Base-by-base conservation (phyloP, 2,329 filamentous ascomycete species). In the Ophiocordyceps camponoti-leonardi region DNA sequence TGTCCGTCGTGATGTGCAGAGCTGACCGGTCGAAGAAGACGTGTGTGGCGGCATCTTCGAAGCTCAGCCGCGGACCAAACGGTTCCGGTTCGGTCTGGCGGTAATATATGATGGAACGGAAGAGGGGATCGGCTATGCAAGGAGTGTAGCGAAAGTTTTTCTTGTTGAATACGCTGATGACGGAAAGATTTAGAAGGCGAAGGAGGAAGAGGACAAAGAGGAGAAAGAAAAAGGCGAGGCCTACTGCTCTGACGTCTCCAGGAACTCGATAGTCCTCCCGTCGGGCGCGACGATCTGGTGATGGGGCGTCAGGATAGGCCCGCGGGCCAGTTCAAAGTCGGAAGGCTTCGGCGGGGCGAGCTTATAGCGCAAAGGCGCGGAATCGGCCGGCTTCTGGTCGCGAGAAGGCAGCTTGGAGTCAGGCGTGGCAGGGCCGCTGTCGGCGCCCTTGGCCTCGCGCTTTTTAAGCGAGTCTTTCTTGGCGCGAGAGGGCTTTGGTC, bases 41-140 rank as follows among this genome's bases (percentile, higher is more conserved):
- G 58, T 85, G 83, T 11, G 81, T 79, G 31, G 90, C 85, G 31
- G 84, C 82, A 63, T 98, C 92, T 60, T 96, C 90, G 57, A 92
- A 94, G 65, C 83, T 93, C 60, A 98, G 81, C 46, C 87, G 81
- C 5, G 92, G 75, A 30, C 81, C 78, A 56, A 85, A 88, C 0
- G 93, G 92, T 48, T 79, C 79, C 6, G 85, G 77, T 58, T 96
- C 92, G 41, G 86, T 92, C 53, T 86, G 81, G 49, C 88, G 82
- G 63, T 94, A 95, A 67, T 84, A 92, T 55, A 93, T 77, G 51
- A 80, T 87, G 50, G 87, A 86, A 7, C 86, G 81, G 56, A 95
- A 94, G 19, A 75, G 71, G 1, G 87, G 86, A 53, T 95, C 88
- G 52, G 87, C 86, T 52, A 95, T 88, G 59, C 86, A 93, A 54